Percentiles rank a stretch among this genome's conserved stretches.
Evolutionary conservation across 805 yeast species (phyloP).

Genomic region (Wickerhamiella qilinensis): DNA sequence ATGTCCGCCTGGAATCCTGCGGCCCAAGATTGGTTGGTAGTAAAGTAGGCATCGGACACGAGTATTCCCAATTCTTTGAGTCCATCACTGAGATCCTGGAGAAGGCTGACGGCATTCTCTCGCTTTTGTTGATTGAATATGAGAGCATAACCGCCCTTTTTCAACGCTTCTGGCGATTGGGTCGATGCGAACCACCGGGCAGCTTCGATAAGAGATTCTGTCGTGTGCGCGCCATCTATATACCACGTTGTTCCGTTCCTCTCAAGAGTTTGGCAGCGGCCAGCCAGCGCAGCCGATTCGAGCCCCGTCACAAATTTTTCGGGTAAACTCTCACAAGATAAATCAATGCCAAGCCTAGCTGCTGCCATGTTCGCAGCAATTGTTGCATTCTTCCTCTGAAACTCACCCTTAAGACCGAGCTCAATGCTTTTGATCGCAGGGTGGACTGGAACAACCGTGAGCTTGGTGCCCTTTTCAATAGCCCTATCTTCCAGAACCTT

Average conservation of each 20-base stretch:
- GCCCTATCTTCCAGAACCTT: slow-evolving; percentile 46
- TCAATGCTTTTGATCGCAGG: slow-evolving; percentile 22
- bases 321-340: slow-evolving; percentile 8
- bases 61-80: slow-evolving; percentile 19
- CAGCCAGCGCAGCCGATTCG: slow-evolving; percentile 54
- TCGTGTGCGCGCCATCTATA: slow-evolving; percentile 92
- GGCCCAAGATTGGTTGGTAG: slow-evolving; percentile 86
- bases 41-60: slow-evolving; percentile 36
- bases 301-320: slow-evolving; percentile 11
- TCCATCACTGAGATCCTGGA: slow-evolving; percentile 26
- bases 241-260: slow-evolving; percentile 50
- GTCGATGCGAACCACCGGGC: slow-evolving; percentile 51
- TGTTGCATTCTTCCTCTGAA: slow-evolving; percentile 76
- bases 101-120: slow-evolving; percentile 50
- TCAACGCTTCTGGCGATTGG: not conserved
- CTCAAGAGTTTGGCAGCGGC: slow-evolving; percentile 66
- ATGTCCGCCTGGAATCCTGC: slow-evolving; percentile 66
- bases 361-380: slow-evolving; percentile 60
- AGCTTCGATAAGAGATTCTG: slow-evolving; percentile 73
- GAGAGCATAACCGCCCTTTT: slow-evolving; percentile 27
- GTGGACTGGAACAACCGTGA: slow-evolving; percentile 37
- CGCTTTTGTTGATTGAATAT: slow-evolving; percentile 91
- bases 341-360: slow-evolving; percentile 25
- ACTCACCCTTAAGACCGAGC: slow-evolving; percentile 41
- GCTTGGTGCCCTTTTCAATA: slow-evolving; percentile 34